Percentiles rank a stretch among this genome's conserved stretches.
These are phyloP conservation scores for Citeromyces matritensis DNA, from an alignment of 805 yeast genomes.

Conservation along the genomic window DNA sequence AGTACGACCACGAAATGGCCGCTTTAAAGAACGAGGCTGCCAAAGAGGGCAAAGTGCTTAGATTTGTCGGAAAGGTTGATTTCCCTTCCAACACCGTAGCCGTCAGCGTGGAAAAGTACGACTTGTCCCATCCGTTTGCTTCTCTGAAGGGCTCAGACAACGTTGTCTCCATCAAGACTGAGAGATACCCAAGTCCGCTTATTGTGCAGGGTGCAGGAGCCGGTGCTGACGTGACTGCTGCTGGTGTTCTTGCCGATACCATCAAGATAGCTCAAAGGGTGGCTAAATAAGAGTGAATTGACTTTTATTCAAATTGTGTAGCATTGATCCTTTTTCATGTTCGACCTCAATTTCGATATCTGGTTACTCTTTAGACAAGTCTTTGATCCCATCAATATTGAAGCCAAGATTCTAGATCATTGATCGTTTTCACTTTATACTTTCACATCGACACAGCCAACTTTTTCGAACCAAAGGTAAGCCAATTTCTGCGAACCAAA, in stretches of 20 bases:
- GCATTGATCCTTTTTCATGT: no score
- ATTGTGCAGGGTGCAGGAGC: constrained; percentile 97
- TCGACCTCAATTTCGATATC: no score
- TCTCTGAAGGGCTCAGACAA: constrained; percentile 92
- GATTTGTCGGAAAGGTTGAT: constrained; percentile 90
- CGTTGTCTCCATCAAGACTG: constrained; percentile 81
- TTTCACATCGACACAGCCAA: no score
- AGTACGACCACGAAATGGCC: constrained; percentile 70
- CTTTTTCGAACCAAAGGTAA: no score
- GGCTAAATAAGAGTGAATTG: not conserved
- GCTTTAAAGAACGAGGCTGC: constrained; percentile 70
- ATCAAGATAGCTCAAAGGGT: constrained; percentile 78
- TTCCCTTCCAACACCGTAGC: constrained; percentile 51
- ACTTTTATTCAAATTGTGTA: no score
- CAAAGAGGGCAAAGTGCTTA: constrained; percentile 68
- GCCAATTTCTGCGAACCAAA: no score
- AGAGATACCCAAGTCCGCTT: constrained; percentile 86
- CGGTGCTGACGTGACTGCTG: constrained; percentile 56
- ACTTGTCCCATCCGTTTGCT: constrained; percentile 87
- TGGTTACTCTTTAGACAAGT: no score
- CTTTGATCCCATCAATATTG: no score
- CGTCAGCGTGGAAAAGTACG: constrained; percentile 84
- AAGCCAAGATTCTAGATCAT: no score
- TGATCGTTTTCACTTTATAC: no score
- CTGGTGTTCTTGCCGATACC: constrained; percentile 88